Evolutionary conservation across 2,329 filamentous ascomycete genomes (phyloP), one percentile per base, ranked within the genome.

Genomic region (Colletotrichum tofieldiae): DNA sequence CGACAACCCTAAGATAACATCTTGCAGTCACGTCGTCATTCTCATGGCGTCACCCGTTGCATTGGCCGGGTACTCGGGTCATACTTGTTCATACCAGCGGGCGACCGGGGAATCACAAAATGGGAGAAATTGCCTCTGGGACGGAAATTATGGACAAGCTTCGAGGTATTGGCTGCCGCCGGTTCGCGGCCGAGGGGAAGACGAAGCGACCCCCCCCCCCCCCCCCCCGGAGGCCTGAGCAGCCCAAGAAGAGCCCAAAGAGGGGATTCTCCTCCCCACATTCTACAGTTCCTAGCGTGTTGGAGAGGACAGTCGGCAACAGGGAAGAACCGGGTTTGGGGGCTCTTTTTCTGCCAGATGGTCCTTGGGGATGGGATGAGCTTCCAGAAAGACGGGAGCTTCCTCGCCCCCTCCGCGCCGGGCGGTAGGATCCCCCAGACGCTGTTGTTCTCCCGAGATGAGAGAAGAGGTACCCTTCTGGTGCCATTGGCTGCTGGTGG

Each of bases 371-470:
- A 47, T 23, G n/a, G 29, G 23, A 47, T 23, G 51, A 67, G 56
- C 56, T 71, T 62, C 68, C 56, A 62, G 56, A 68, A 61, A 39
- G 45, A 26, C 59, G 59, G 59, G 43, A 62, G 68, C 56, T 68
- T 69, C 67, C 52, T 16, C 54, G 3, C 23, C 14, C 49, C 49
- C 49, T n/a, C 45, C 64, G 23, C 55, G 54, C 64, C 64, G 56
- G n/a, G 39, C 51, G 51, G n/a, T 41, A 41, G 32, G 54, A 41
- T 16, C 39, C 37, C 49, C 58, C 37, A 68, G 65, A 63, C 55
- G 56, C 47, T 62, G 20, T 35, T 20, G 32, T 41, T 23, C n/a
- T 58, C 59, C 66, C 66, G 66, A 69, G 29, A 32, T 66, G 67
- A 62, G 52, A 70, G 58, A 66, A 54, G 67, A 41, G 26, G 32